Evolutionary conservation across 495 filamentous ascomycete species (phyloP), one percentile per base, ranked within the genome.

Genomic region (Stereocaulon alpinum): DNA sequence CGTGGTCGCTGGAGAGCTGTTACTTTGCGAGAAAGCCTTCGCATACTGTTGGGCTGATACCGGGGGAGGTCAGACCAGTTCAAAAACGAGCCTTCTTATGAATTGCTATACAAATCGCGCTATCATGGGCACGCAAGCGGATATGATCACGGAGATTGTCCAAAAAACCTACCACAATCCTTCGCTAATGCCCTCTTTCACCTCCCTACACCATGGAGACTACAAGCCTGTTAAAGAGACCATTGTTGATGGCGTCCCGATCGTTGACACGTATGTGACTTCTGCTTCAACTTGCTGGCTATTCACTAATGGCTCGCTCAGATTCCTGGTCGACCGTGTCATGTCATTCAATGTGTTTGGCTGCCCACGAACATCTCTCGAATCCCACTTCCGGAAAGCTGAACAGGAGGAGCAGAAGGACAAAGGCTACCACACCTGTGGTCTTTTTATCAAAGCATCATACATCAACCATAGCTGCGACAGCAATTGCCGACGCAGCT

Each of bases 21-120:
- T 82, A 0, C 56, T 81, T 11, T 81, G 77, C 54, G 79, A 82
- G 61, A 83, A 83, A 59, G 79, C 80, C 0, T 80, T 83, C 55
- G 67, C 66, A 12, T 49, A 69, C 60, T 62, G 69, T 55, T 72
- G 44, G 44, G 61, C 45, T 6, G 57, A 66, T 15, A 22, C 3
- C 2, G 40, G 29, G 37, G 50, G 55, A 27, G 18, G 43, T 11
- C 15, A 11, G 11, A 6, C 43, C 0, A 34, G 68, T 70, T 45
- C 53, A 67, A 68, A 44, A 57, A 67, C 62, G 24, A 61, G 53
- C 2, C 17, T 76, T 15, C 56, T 76, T 12, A 58, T 78, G 5
- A 72, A 76, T 60, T 12, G 60, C 3, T 63, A 74, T 11, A 72
- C 62, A 18, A 56, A 67, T 6, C 65, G 32, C 10, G 61, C 60